Conservation (phyloP, 2,329 filamentous ascomycete genomes). For the Teratosphaeria epicoccoides region DNA sequence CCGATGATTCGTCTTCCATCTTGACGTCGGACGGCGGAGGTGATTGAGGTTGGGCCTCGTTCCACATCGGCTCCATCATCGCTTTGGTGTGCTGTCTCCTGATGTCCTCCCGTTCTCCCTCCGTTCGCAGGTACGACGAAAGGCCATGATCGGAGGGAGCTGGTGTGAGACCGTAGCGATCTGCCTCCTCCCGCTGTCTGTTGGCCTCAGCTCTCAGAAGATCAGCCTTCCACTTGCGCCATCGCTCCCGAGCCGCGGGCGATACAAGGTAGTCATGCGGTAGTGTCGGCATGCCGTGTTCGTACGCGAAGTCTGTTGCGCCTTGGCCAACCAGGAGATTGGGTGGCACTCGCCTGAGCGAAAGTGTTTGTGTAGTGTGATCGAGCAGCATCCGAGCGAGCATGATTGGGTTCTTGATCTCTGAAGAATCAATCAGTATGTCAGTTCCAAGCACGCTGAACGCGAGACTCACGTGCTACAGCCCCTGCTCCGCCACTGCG, state of each 20-base stretch:
- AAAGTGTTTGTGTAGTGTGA: conserved; percentile 62
- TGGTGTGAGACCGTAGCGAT: conserved; percentile 12
- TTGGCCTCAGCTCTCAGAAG: conserved; percentile 51
- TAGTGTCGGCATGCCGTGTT: conserved; percentile 64
- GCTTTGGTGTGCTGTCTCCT: conserved; percentile 30
- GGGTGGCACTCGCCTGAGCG: conserved; percentile 78
- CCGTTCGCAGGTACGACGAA: conserved; percentile 1
- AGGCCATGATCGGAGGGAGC: conserved; percentile 14
- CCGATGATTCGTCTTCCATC: conserved; percentile 5
- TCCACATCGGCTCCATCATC: conserved; percentile 22
- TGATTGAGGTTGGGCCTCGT: conserved; percentile 26
- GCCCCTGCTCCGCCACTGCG: conserved; percentile 90
- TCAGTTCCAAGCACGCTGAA: neutral
- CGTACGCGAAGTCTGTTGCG: conserved; percentile 73
- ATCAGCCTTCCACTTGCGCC: conserved; percentile 63
- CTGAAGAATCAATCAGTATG: conserved; percentile 34
- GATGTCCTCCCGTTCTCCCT: conserved; percentile 17
- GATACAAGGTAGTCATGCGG: conserved; percentile 71
- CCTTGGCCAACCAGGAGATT: conserved; percentile 83
- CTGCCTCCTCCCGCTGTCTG: conserved; percentile 22
- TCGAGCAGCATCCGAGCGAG: conserved; percentile 77
- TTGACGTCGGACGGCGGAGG: conserved; percentile 20
- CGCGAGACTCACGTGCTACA: conserved; percentile 59
- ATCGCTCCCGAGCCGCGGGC: conserved; percentile 66
- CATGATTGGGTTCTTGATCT: conserved; percentile 85